Evolutionary conservation across 106 monocot genomes (phyloP).

Genomic region (Dactylorhiza incarnata): DNA sequence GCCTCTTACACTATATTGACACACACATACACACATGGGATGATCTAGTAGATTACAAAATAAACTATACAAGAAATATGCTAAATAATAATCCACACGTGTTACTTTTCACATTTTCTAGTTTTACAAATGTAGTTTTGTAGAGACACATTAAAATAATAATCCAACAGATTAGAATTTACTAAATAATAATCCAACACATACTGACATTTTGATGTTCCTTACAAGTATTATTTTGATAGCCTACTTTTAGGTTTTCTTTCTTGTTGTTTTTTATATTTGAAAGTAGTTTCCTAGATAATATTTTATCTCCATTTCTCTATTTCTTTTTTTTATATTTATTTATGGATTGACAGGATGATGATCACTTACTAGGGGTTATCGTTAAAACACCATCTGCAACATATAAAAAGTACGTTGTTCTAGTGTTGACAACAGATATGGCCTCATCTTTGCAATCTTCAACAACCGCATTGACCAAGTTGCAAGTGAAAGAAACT

Average conservation of each 20-base stretch:
- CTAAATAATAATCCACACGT: too few relatives aligned
- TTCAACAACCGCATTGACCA: slow-evolving; percentile 15
- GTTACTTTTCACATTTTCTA: too few relatives aligned
- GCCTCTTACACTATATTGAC: too few relatives aligned
- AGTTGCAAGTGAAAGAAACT: slow-evolving; percentile 32
- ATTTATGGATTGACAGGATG: slow-evolving; percentile 43
- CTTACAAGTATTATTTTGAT: background rate
- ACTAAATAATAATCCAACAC: too few relatives aligned
- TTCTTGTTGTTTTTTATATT: background rate
- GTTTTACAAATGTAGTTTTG: too few relatives aligned
- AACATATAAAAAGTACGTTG: slow-evolving; percentile 60
- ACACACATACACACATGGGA: too few relatives aligned
- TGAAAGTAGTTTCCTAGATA: background rate
- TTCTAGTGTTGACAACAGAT: slow-evolving; percentile 65
- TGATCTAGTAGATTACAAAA: too few relatives aligned
- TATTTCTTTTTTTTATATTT: slow-evolving; percentile 8
- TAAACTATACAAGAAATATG: too few relatives aligned
- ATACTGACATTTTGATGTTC: too few relatives aligned
- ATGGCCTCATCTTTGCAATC: slow-evolving; percentile 33
- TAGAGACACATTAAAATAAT: too few relatives aligned
- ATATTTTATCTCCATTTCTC: background rate
- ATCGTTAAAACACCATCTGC: slow-evolving; percentile 69
- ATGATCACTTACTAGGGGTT: slow-evolving; percentile 84
- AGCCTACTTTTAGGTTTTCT: background rate
- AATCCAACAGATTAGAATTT: too few relatives aligned